Percentiles rank a stretch among this genome's conserved stretches.
Conservation (phyloP, 164 flowering plant genomes). For the Piper longum region DNA sequence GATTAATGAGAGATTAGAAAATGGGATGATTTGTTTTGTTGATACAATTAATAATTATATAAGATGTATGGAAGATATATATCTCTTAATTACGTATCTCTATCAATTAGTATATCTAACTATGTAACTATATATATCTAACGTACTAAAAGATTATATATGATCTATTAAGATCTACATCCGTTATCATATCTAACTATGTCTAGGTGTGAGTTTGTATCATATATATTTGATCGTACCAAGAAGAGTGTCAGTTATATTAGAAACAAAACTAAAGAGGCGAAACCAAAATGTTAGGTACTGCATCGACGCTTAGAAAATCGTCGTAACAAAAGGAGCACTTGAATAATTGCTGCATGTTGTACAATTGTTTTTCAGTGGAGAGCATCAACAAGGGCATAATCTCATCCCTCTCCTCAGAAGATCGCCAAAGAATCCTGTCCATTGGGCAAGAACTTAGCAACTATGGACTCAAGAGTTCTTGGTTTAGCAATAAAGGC, state of each 20-base stretch:
- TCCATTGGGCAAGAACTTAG: constrained; percentile 32
- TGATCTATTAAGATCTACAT: too few relatives aligned
- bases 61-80: too few relatives aligned
- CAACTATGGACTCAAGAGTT: constrained; percentile 47
- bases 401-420: constrained; percentile 18
- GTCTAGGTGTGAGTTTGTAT: too few relatives aligned
- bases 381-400: constrained; percentile 29
- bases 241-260: constrained; percentile 47
- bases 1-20: too few relatives aligned
- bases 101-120: too few relatives aligned
- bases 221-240: constrained; percentile 33
- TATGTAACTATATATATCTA: too few relatives aligned
- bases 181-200: too few relatives aligned
- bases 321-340: constrained; percentile 62
- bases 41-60: too few relatives aligned
- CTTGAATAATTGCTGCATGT: constrained; percentile 50
- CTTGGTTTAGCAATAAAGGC: constrained; percentile 45
- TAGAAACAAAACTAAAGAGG: constrained; percentile 24
- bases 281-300: neutral
- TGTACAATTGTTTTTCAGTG: constrained; percentile 19
- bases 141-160: too few relatives aligned
- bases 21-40: too few relatives aligned
- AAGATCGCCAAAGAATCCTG: constrained; percentile 36
- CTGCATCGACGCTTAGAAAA: constrained; percentile 4
- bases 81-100: too few relatives aligned